A percentile compares a stretch with the other conserved stretches of the same genome.
These are phyloP conservation scores for Trypanosoma theileri DNA, from an alignment of 208 protist genomes.

Conservation along the genomic window DNA sequence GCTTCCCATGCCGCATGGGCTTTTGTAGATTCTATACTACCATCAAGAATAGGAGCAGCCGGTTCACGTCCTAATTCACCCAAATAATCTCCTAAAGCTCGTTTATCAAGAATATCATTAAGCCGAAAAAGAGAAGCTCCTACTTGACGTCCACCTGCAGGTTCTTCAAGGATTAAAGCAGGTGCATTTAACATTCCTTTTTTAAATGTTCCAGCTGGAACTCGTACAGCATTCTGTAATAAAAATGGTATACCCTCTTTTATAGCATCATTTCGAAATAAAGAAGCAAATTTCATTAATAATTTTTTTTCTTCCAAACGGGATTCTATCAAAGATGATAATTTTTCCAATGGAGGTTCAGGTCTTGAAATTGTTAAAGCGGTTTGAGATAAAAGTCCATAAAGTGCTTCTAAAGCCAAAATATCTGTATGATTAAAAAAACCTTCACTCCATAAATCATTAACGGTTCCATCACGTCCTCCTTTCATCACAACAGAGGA, in stretches of 20 bases:
- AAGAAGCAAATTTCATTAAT: conserved; percentile 57
- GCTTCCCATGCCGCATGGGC: conserved; percentile 31
- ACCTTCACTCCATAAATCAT: conserved; percentile 6
- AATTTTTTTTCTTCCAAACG: conserved; percentile 51
- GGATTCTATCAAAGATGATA: conserved; percentile 20
- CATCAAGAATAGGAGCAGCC: conserved; percentile 13
- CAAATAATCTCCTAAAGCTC: conserved; percentile 84
- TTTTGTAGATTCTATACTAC: conserved; percentile 10
- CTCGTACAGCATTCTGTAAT: conserved; percentile 49
- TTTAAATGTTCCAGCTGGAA: conserved; percentile 29
- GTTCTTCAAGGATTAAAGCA: conserved; percentile 59
- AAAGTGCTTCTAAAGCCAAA: conserved; percentile 24
- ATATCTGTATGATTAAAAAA: conserved; percentile 18
- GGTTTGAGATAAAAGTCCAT: conserved; percentile 23
- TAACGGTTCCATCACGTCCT: background rate
- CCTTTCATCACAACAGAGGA: background rate
- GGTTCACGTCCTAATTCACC: conserved; percentile 76
- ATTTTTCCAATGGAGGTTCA: background rate
- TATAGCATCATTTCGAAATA: conserved; percentile 62
- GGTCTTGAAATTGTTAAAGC: conserved; percentile 1
- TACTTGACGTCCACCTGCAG: conserved; percentile 73
- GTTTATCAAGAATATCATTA: conserved; percentile 81
- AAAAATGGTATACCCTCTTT: conserved; percentile 86
- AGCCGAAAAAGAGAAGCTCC: conserved; percentile 77
- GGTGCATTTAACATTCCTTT: conserved; percentile 13